phyloP scores from a whole-genome alignment of 331 rosid genomes.

The Arachis monticola region DNA sequence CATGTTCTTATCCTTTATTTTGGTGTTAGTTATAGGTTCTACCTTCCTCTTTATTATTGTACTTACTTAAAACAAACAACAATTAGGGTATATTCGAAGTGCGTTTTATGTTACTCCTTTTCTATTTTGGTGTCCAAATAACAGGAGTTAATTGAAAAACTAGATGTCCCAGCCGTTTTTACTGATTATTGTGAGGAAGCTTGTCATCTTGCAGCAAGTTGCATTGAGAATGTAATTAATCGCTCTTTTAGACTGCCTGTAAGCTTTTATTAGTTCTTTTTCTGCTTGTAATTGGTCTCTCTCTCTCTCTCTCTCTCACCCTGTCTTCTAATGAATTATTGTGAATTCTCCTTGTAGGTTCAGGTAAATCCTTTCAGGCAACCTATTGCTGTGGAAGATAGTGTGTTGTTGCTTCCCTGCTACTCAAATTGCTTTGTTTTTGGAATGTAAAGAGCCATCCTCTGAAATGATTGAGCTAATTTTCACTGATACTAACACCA shows the following conservation, averaged over 20 bases:
- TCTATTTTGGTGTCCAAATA: conserved; percentile 25
- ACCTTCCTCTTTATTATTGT: neutral
- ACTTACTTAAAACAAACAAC: neutral
- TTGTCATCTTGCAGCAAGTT: conserved; percentile 83
- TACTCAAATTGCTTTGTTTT: conserved; percentile 86
- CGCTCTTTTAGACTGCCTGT: conserved; percentile 66
- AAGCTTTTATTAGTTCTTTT: conserved; percentile 31
- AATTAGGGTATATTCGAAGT: neutral
- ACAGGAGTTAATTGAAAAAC: conserved; percentile 69
- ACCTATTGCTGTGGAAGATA: conserved; percentile 74
- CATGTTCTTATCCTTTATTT: conserved; percentile 28
- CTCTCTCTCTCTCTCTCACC: neutral
- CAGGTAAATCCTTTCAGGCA: conserved; percentile 94
- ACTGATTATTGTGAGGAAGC: conserved; percentile 97
- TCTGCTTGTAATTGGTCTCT: neutral
- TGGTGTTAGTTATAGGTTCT: conserved; percentile 20
- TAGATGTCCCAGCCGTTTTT: conserved; percentile 68
- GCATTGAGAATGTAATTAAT: conserved; percentile 61
- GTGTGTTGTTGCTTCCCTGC: conserved; percentile 83
- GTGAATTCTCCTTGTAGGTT: conserved; percentile 57
- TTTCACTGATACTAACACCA: neutral
- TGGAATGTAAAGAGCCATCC: conserved; percentile 57
- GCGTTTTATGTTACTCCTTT: conserved; percentile 9
- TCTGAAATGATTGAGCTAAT: conserved; percentile 11
- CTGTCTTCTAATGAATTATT: neutral